These are phyloP conservation scores for Fusarium fracticaudum DNA, from an alignment of 2,329 filamentous ascomycete genomes.

Conservation along the genomic window DNA sequence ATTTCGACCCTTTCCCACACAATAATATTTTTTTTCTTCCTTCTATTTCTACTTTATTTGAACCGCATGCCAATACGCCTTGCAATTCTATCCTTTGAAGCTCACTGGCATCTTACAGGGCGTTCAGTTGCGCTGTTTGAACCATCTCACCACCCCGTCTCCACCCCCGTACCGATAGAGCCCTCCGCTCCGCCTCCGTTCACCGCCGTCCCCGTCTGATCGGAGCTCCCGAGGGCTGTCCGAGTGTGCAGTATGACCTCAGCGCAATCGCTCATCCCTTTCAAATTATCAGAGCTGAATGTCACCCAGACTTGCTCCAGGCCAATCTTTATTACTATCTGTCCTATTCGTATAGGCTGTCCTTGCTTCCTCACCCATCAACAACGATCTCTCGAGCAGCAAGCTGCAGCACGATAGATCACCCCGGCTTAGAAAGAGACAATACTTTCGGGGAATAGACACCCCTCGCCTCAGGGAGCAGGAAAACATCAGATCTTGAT, in stretches of 20 bases:
- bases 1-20: slow-evolving; percentile 9
- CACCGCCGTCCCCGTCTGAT: slow-evolving; percentile 34
- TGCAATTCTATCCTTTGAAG: not conserved
- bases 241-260: slow-evolving; percentile 16
- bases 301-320: too few species aligned
- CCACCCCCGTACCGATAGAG: slow-evolving; percentile 38
- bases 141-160: slow-evolving; percentile 13
- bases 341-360: not conserved
- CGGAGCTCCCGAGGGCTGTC: slow-evolving; percentile 28
- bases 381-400: not conserved
- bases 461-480: not conserved
- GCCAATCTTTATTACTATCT: not conserved
- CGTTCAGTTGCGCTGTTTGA: slow-evolving; percentile 7
- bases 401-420: not conserved
- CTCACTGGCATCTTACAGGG: not conserved
- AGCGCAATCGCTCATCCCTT: not conserved
- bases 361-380: not conserved
- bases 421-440: not conserved
- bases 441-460: not conserved
- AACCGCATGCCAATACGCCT: not conserved
- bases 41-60: not conserved
- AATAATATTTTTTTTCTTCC: not conserved
- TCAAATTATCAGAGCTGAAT: not conserved
- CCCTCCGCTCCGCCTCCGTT: slow-evolving; percentile 42
- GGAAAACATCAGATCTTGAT: not conserved